Conservation (phyloP, 2,329 filamentous ascomycete species). For the Orbilia quercus region DNA sequence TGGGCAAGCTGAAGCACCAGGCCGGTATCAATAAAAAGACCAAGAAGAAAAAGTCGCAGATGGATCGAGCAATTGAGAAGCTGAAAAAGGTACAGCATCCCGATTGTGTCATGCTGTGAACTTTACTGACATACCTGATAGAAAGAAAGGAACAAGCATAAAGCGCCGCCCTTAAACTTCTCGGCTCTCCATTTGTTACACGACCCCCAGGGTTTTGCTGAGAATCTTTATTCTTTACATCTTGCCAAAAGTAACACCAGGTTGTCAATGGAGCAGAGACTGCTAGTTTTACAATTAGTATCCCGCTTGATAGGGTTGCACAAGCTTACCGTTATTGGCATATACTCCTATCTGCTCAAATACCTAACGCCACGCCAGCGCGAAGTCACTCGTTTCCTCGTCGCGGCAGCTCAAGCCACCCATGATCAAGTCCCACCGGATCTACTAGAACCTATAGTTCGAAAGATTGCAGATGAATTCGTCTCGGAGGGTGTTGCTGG, state of each 20-base stretch:
- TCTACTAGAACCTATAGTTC: slow-evolving; percentile 85
- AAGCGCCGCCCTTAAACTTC: slow-evolving; percentile 91
- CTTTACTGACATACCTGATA: slow-evolving; percentile 34
- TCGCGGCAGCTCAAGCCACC: slow-evolving; percentile 88
- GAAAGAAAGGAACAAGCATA: slow-evolving; percentile 86
- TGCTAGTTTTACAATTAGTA: slow-evolving; percentile 89
- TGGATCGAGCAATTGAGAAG: slow-evolving; percentile 83
- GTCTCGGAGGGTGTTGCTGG: slow-evolving; percentile 92
- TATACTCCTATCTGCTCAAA: slow-evolving; percentile 98
- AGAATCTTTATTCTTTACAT: slow-evolving; percentile 89
- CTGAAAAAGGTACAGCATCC: slow-evolving; percentile 71
- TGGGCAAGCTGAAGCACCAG: slow-evolving; percentile 79
- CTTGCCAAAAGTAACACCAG: slow-evolving; percentile 86
- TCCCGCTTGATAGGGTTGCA: slow-evolving; percentile 91
- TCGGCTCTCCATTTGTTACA: slow-evolving; percentile 93
- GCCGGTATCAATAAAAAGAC: slow-evolving; percentile 95
- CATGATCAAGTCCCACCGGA: slow-evolving; percentile 93
- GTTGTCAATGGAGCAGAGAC: slow-evolving; percentile 85
- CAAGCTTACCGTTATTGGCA: slow-evolving; percentile 85
- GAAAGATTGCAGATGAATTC: slow-evolving; percentile 98
- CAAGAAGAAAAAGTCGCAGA: slow-evolving; percentile 82
- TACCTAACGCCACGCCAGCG: slow-evolving; percentile 88
- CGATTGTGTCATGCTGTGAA: slow-evolving; percentile 5
- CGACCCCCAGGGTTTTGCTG: slow-evolving; percentile 93
- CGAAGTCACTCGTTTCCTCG: slow-evolving; percentile 91